Evolutionary conservation across 148 eudicot genomes (phyloP).

Genomic region (Hydrangea macrophylla): DNA sequence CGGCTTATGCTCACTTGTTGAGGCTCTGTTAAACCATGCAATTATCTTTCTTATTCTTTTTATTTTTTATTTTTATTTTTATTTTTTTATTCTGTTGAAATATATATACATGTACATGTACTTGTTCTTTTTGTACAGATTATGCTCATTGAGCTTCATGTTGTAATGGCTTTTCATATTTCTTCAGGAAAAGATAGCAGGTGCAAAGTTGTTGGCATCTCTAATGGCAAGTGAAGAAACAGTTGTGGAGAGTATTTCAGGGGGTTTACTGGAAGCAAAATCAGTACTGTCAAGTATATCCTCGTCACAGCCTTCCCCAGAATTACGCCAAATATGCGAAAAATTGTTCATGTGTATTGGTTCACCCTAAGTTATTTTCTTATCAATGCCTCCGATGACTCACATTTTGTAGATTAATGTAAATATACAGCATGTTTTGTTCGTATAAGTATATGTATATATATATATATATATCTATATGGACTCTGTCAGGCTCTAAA

Average conservation of each 20-base stretch:
- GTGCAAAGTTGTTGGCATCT: slow-evolving; percentile 59
- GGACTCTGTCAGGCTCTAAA: no score
- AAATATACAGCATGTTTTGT: not conserved
- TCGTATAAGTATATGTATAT: not conserved
- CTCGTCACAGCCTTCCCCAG: slow-evolving; percentile 43
- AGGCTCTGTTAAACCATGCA: not conserved
- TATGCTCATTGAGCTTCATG: not conserved
- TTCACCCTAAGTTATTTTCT: slow-evolving; percentile 15
- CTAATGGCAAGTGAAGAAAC: slow-evolving; percentile 67
- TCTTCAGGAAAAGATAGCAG: slow-evolving; percentile 60
- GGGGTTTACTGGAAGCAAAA: slow-evolving; percentile 48
- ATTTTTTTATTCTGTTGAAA: not conserved
- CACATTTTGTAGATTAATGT: not conserved
- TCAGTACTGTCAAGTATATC: slow-evolving; percentile 32
- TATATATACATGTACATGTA: no score
- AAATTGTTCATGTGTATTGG: slow-evolving; percentile 56
- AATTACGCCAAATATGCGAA: slow-evolving; percentile 43
- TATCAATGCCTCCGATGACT: not conserved
- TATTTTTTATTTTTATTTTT: no score
- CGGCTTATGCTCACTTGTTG: not conserved
- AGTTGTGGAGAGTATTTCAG: slow-evolving; percentile 42
- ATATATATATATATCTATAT: no score
- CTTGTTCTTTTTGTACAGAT: not conserved
- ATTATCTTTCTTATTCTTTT: no score
- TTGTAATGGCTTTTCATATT: slow-evolving; percentile 6